These are phyloP conservation scores for Linum tenue DNA, from an alignment of 345 rosid genomes.

Conservation along the genomic window DNA sequence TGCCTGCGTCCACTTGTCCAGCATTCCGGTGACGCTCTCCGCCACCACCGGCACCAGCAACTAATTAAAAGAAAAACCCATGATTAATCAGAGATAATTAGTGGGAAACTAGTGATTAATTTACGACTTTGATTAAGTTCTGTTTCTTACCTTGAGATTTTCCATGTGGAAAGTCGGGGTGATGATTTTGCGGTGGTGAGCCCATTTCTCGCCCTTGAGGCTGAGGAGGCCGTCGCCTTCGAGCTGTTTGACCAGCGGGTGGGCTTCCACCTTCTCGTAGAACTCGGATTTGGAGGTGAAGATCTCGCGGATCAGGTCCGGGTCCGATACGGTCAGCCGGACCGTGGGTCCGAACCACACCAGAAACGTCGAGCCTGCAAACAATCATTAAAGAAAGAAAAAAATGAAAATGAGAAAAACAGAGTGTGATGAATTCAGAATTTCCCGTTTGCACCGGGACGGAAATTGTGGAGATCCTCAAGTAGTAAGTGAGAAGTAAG, in stretches of 20 bases:
- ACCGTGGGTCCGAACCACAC: constrained; percentile 46
- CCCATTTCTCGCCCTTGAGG: constrained; percentile 51
- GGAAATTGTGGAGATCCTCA: constrained; percentile 21
- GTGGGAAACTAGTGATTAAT: neutral
- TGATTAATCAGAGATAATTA: neutral
- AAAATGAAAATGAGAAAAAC: neutral
- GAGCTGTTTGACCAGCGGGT: constrained; percentile 25
- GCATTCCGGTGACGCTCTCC: constrained; percentile 22
- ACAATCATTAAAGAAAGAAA: neutral
- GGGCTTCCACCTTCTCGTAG: constrained; percentile 25
- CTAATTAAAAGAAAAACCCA: constrained; percentile 9
- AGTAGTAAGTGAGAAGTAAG: constrained; percentile 36
- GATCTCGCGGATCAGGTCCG: constrained; percentile 37
- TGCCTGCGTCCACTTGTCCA: constrained; percentile 26
- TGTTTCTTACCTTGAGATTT: constrained; percentile 42
- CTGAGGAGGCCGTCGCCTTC: constrained; percentile 25
- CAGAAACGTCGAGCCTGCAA: constrained; percentile 36
- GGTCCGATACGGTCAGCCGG: constrained; percentile 31
- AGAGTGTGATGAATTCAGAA: too few species aligned
- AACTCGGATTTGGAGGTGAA: constrained; percentile 27
- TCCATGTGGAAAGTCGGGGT: constrained; percentile 51
- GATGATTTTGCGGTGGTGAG: constrained; percentile 35
- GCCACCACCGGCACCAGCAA: constrained; percentile 29
- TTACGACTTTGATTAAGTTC: neutral
- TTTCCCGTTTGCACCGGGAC: constrained; percentile 6